Evolutionary conservation across 2,329 filamentous ascomycete species (phyloP), one percentile per base, ranked within the genome.

Genomic region (Nakataea oryzae): DNA sequence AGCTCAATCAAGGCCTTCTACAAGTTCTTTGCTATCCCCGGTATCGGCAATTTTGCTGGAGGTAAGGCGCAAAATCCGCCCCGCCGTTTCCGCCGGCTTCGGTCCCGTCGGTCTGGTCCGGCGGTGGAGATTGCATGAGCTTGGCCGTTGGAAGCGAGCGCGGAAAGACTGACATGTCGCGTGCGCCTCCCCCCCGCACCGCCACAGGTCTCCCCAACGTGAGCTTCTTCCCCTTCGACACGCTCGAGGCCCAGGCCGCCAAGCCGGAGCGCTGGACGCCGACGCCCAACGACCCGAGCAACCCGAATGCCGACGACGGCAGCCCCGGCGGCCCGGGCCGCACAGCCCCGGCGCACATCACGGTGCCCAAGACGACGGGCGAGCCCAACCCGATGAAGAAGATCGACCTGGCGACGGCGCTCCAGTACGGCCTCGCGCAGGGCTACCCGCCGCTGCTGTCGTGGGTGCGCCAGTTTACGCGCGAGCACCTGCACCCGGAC

Each of bases 141-240:
- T 50, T 50, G 41, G 21, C 13, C n/a, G 21, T 50, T 3, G 21
- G 7, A n/a, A 50, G 11, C 34, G 5, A 50, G 11, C 34, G 5
- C 21, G 41, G 41, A 2, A n/a, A 50, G 7, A 24, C 41, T 50
- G 41, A 50, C 41, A 50, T n/a, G 41, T n/a, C 41, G 41, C 41
- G 41, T 50, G 41, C 41, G 41, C 3, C 5, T 3, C 4, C 57
- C 24, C 8, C 11, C n/a, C 11, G n/a, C 12, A 24, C 26, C 17
- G 24, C 47, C 26, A 32, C 65, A 93, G 90, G 91, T 64, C 83
- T 96, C 27, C 93, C 93, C 21, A 88, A 95, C 73, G 80, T 87
- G 54, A 82, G 83, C 63, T 91, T 91, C 76, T 97, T 97, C 70
- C 93, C 93, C 11, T 96, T 89, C 74, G 92, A 97, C 69, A 95